Evolutionary conservation across 257 asterid species (phyloP), one percentile per base, ranked within the genome.

Genomic region (Oldenlandia corymbosa): DNA sequence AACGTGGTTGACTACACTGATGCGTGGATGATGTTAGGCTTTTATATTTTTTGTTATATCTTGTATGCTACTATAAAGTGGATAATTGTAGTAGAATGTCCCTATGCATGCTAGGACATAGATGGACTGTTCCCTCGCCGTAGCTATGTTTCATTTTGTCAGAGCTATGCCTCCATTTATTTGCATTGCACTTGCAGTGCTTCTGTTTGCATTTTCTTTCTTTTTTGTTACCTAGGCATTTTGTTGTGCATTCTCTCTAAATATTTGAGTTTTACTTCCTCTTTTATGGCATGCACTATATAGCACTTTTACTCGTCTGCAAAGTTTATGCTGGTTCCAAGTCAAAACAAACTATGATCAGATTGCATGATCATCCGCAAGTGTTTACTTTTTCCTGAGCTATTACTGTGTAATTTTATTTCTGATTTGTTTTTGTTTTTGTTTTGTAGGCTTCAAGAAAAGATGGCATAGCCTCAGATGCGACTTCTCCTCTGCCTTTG

Each of bases 401-500:
- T n/a, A n/a, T n/a, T n/a, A n/a, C n/a, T n/a, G n/a, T n/a, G n/a
- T n/a, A n/a, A n/a, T n/a, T n/a, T n/a, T n/a, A n/a, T n/a, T n/a
- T n/a, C n/a, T n/a, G n/a, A n/a, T n/a, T n/a, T n/a, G n/a, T 24
- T 8, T 64, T 13, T 7, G 24, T 3, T 45, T 26, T 65, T 27
- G 30, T 20, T n/a, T 21, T 18, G 58, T 61, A 87, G 97, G 85
- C 54, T 68, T 58, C 74, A 10, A 73, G 65, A 37, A 73, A 79
- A 72, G 81, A 77, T 67, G 87, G 69, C 67, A 27, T 50, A 55
- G 65, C 74, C 17, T 76, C 84, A 10, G 83, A 68, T 21, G 46
- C 81, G 17, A 46, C 59, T 21, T 16, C 86, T 58, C 65, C 82
- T 32, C 62, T 62, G 10, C 48, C 90, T 57, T 42, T 76, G 43